A percentile compares a stretch with the other conserved stretches of the same genome.
These are phyloP conservation scores for Claviceps pazoutovae DNA, from an alignment of 2,329 filamentous ascomycete genomes.

Conservation along the genomic window DNA sequence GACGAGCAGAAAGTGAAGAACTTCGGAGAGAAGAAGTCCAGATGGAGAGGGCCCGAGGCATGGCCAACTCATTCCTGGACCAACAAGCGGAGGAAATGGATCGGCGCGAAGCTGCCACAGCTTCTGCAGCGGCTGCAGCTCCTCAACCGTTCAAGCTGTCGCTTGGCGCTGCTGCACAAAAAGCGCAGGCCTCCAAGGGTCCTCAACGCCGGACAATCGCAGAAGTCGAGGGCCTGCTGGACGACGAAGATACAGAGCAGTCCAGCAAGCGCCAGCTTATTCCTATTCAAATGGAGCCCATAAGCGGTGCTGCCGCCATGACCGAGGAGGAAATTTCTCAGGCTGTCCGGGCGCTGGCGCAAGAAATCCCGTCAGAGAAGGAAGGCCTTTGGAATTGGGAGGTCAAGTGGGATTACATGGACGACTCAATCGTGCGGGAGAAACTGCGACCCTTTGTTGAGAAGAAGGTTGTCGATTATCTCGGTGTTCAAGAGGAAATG, in stretches of 20 bases:
- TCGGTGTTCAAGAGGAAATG: slow-evolving; percentile 93
- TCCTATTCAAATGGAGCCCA: slow-evolving; percentile 68
- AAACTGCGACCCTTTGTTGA: slow-evolving; percentile 91
- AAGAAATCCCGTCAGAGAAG: slow-evolving; percentile 79
- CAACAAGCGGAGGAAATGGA: slow-evolving; percentile 68
- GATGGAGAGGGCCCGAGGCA: slow-evolving; percentile 63
- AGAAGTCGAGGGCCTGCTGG: slow-evolving; percentile 85
- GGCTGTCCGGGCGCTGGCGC: slow-evolving; percentile 67
- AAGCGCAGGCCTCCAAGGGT: slow-evolving; percentile 40
- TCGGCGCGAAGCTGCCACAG: slow-evolving; percentile 24
- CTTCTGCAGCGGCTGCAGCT: slow-evolving; percentile 21
- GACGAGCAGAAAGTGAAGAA: slow-evolving; percentile 64
- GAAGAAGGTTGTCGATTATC: slow-evolving; percentile 94
- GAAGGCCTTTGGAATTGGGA: slow-evolving; percentile 84
- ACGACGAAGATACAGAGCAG: slow-evolving; percentile 79
- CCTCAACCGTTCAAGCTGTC: slow-evolving; percentile 85
- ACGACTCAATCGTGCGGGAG: slow-evolving; percentile 65
- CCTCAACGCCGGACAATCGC: slow-evolving; percentile 66
- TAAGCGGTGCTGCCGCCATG: slow-evolving; percentile 47
- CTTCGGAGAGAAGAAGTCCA: slow-evolving; percentile 53
- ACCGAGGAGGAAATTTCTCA: slow-evolving; percentile 78
- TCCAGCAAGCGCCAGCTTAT: slow-evolving; percentile 61
- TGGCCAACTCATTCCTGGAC: slow-evolving; percentile 85
- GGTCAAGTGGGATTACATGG: slow-evolving; percentile 84
- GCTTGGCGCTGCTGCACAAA: slow-evolving; percentile 76